Base-by-base conservation (phyloP, 495 filamentous ascomycete genomes). In the Margaritispora aquatica region DNA sequence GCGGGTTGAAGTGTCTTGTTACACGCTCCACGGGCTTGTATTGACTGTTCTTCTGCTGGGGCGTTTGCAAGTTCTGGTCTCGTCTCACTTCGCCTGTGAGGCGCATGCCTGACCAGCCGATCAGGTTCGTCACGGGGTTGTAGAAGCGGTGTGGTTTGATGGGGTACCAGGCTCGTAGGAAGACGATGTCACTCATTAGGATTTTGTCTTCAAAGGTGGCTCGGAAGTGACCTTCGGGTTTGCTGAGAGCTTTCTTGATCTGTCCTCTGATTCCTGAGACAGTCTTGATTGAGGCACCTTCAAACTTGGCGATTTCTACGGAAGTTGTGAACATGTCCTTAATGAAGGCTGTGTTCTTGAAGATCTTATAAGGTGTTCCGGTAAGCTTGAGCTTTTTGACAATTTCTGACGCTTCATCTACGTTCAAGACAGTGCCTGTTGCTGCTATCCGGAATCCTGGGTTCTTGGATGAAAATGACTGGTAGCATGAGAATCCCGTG, bases 151-250 rank as follows among this genome's bases (percentile, higher is more conserved):
- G 89, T 8, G 93, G 94, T 64, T 89, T 90, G 71, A 97, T 85
- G 7, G 94, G 90, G 73, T 95, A 97, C 94, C 94, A 98, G 1
- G 95, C 93, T 11, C 92, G 80, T 31, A 98, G 73, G 77, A 98
- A 97, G 47, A 96, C 88, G 63, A 98, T 93, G 66, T 98, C 94
- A 70, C 84, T 88, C 84, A 96, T 94, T 15, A 98, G 77, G 49
- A 97, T 87, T 76, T 97, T 98, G 75, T 98, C 94, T 71, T 98
- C 94, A 63, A 98, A 98, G 0, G 93, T 96, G 15, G 94, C 94
- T 66, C 94, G 84, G 80, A 93, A 96, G 75, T 90, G 86, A 15
- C 94, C 94, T 48, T 98, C 95, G 1, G 93, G 92, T 62, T 96
- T 95, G 69, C 83, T 81, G 1, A 97, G 76, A 0, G 93, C 92